These are phyloP conservation scores for Hortaea werneckii DNA, from an alignment of 2,329 filamentous ascomycete species.

Conservation along the genomic window DNA sequence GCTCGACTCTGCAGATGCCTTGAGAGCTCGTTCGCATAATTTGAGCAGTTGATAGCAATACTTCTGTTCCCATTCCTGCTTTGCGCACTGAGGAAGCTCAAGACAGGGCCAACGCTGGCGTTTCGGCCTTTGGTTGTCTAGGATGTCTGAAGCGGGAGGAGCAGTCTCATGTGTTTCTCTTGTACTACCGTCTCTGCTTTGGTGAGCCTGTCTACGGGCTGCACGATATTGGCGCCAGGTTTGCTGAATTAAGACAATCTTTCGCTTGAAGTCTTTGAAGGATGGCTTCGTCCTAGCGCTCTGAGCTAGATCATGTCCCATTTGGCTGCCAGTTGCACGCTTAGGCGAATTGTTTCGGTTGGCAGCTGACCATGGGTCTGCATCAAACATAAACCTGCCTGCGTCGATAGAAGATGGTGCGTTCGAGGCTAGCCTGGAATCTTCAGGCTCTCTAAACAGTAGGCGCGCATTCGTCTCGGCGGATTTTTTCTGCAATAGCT, in stretches of 20 bases:
- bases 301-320: no score
- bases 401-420: neutral
- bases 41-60: constrained; percentile 65
- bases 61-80: constrained; percentile 62
- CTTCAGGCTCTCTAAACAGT: no score
- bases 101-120: constrained; percentile 24
- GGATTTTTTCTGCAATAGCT: constrained; percentile 3
- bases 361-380: no score
- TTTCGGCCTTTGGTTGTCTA: constrained; percentile 10
- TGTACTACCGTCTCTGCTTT: neutral
- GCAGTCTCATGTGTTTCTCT: no score
- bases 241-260: constrained; percentile 24
- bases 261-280: constrained; percentile 25
- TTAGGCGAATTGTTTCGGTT: no score
- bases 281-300: constrained; percentile 11
- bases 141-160: neutral
- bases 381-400: no score
- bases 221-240: constrained; percentile 21
- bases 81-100: constrained; percentile 49
- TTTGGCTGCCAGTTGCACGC: no score
- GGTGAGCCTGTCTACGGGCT: neutral
- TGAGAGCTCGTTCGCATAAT: constrained; percentile 61
- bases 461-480: neutral
- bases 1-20: constrained; percentile 63
- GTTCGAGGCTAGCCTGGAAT: neutral